phyloP scores from a whole-genome alignment of 2,329 filamentous ascomycete species.

The Fusarium anthophilum region DNA sequence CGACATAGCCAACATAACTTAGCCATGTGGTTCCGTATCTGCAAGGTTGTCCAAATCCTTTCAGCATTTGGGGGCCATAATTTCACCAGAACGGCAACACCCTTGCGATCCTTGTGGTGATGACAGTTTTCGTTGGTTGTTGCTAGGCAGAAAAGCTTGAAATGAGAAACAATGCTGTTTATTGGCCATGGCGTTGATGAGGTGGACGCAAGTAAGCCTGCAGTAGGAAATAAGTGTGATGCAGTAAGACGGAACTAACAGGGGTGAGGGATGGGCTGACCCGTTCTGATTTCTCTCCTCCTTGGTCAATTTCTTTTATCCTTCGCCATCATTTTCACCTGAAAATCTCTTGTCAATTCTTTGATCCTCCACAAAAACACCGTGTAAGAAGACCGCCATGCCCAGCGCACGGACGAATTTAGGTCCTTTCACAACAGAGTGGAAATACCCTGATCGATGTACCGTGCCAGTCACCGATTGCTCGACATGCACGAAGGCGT shows the following conservation, averaged over 20 bases:
- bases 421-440: not conserved
- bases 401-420: not conserved
- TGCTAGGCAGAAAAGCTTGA: not conserved
- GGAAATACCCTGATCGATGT: not conserved
- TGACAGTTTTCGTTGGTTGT: accelerated
- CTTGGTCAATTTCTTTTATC: not conserved
- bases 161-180: not conserved
- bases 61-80: not conserved
- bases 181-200: not conserved
- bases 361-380: not conserved
- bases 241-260: not conserved
- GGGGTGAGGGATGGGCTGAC: not conserved
- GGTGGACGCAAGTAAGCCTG: not conserved
- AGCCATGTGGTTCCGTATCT: not conserved
- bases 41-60: not conserved
- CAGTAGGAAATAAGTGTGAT: not conserved
- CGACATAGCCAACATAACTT: not conserved
- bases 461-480: not conserved
- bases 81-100: not conserved
- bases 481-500: not conserved
- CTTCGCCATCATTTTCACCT: not conserved
- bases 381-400: not conserved
- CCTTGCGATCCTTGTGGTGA: not conserved
- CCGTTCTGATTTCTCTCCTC: not conserved
- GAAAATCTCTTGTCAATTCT: not conserved